These are phyloP conservation scores for Davidsoniella eucalypti DNA, from an alignment of 2,329 filamentous ascomycete species.

Conservation along the genomic window DNA sequence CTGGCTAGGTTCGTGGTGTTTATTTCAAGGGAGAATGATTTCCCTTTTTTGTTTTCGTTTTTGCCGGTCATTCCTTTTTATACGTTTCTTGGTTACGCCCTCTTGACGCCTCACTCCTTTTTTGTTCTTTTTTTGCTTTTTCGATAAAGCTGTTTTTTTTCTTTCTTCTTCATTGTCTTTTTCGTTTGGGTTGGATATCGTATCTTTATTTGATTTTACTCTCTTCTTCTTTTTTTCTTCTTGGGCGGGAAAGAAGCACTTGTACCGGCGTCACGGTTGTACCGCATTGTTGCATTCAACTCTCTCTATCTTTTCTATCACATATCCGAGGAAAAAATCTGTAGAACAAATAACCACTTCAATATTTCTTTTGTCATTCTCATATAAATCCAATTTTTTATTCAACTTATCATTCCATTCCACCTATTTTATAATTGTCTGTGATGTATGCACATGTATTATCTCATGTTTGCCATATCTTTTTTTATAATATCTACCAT, in stretches of 20 bases:
- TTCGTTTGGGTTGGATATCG: slow-evolving; percentile 1
- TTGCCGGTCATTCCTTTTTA: not conserved
- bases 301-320: not conserved
- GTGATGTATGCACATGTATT: too few species aligned
- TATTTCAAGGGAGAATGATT: not conserved
- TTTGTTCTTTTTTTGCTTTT: not conserved
- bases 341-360: too few species aligned
- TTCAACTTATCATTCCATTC: too few species aligned
- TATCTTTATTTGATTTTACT: not conserved
- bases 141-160: not conserved
- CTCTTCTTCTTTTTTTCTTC: not conserved
- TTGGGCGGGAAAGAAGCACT: slow-evolving; percentile 1
- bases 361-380: too few species aligned
- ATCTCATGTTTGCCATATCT: too few species aligned
- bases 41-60: not conserved
- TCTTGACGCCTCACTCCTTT: not conserved
- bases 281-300: not conserved
- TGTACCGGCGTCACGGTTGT: slow-evolving; percentile 1
- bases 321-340: too few species aligned
- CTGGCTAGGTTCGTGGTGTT: not conserved
- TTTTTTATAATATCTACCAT: too few species aligned
- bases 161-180: not conserved
- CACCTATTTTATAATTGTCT: too few species aligned
- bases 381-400: too few species aligned
- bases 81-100: too few species aligned